Percentiles rank a stretch among this genome's conserved stretches.
phyloP scores from a whole-genome alignment of 2,329 filamentous ascomycete species.

The Aspergillus sp. region DNA sequence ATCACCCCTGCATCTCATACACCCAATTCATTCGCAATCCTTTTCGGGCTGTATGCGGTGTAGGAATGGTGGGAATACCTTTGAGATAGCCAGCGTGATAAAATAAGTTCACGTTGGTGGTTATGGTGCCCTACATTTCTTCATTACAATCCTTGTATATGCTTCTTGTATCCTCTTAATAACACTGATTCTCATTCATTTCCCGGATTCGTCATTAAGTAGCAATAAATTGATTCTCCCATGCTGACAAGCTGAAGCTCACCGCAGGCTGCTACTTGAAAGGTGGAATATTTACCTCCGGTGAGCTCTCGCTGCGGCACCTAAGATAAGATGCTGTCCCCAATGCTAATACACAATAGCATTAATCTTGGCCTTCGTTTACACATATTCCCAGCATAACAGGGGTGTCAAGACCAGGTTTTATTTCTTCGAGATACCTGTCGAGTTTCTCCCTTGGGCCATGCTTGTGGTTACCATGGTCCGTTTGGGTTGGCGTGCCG shows the following conservation, averaged over 20 bases:
- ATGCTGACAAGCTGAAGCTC: constrained; percentile 33
- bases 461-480: constrained; percentile 71
- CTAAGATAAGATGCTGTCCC: neutral
- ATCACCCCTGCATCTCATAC: constrained; percentile 61
- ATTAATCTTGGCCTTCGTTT: constrained; percentile 71
- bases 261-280: constrained; percentile 35
- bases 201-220: constrained; percentile 9
- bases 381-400: constrained; percentile 82
- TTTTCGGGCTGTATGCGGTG: constrained; percentile 56
- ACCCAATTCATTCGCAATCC: constrained; percentile 56
- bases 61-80: constrained; percentile 69
- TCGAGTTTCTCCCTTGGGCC: constrained; percentile 72
- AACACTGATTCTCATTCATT: constrained; percentile 8
- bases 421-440: constrained; percentile 75
- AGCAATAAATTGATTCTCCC: constrained; percentile 10
- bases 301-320: constrained; percentile 21
- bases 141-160: constrained; percentile 17
- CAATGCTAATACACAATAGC: constrained; percentile 48
- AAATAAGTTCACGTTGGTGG: constrained; percentile 55
- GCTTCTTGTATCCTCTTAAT: constrained; percentile 4
- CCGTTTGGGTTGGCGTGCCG: constrained; percentile 51
- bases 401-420: constrained; percentile 68
- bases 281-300: constrained; percentile 29
- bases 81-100: constrained; percentile 55
- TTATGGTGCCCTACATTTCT: constrained; percentile 60